Evolutionary conservation across 108 stramenopile species (phyloP), one percentile per base, ranked within the genome.

Genomic region (Nitzschia palea): DNA sequence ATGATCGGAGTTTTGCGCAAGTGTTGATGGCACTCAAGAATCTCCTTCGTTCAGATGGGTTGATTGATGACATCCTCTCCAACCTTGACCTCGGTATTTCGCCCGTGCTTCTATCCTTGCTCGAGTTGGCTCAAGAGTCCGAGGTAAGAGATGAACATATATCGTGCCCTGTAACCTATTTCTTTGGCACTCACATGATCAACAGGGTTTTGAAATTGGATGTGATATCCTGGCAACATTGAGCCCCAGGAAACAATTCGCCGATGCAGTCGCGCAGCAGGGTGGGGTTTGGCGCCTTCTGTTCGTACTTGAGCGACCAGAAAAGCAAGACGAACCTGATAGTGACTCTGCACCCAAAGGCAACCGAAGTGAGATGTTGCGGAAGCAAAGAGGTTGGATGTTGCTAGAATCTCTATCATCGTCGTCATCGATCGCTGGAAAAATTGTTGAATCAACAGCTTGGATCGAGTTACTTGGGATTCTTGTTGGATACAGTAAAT

Each of bases 381-480:
- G 80, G 44, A 80, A 82, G 44, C 50, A 76, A 15, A 32, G 64
- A 55, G 80, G 80, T 6, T 88, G 87, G 87, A 36, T 51, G 25
- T 50, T 85, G 15, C 55, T 88, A 14, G 87, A 88, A 55, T 65
- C 81, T 10, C 55, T 88, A 26, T 75, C 80, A 2, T 83, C 82
- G 17, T 81, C 87, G 32, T 62, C 82, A 4, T 74, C 76, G 26
- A 50, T 88, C 23, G 84, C 83, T n/a, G n/a, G 56, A 14, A 67
- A 71, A 47, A 43, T 88, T 31, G 56, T 82, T 3, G 62, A 74
- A 28, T 76, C 82, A 18, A 63, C 74, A 4, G 84, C 71, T 32
- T 88, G 84, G 87, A 35, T 88, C 9, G 87, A 88, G 62, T 48
- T 88, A 18, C 56, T 88, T 18, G 84, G 84, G 9, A 83, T 88